These are phyloP conservation scores for Aspergillus taichungensis DNA, from an alignment of 495 filamentous ascomycete genomes.

Conservation along the genomic window DNA sequence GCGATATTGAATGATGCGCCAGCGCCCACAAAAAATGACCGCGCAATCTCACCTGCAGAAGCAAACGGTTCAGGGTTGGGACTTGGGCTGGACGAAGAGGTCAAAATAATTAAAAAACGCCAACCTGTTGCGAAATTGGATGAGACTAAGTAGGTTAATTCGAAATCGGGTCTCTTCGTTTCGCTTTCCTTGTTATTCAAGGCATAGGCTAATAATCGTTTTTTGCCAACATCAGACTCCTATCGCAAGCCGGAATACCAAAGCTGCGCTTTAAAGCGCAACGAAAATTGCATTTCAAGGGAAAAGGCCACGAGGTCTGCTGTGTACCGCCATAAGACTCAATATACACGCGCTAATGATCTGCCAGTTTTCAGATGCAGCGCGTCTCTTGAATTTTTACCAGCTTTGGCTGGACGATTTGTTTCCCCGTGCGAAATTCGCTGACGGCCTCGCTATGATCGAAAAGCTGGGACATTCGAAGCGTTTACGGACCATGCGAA, in stretches of 20 bases:
- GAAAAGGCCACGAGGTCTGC: conserved; percentile 85
- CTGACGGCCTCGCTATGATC: conserved; percentile 82
- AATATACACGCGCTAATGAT: background rate
- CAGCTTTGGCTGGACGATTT: conserved; percentile 96
- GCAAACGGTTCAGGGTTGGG: conserved; percentile 24
- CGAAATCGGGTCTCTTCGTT: background rate
- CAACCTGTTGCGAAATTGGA: conserved; percentile 78
- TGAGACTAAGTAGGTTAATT: conserved; percentile 51
- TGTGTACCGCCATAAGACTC: background rate
- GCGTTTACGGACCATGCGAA: conserved; percentile 60
- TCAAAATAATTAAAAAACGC: conserved; percentile 69
- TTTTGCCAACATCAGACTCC: conserved; percentile 40
- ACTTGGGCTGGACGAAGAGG: conserved; percentile 77
- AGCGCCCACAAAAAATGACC: conserved; percentile 18
- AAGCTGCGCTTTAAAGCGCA: conserved; percentile 65
- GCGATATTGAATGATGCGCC: conserved; percentile 39
- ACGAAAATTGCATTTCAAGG: conserved; percentile 69
- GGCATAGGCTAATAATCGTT: too few species aligned
- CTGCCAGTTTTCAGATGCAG: conserved; percentile 71
- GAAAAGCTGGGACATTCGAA: conserved; percentile 88
- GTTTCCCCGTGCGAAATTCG: conserved; percentile 88
- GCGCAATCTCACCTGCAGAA: conserved; percentile 19
- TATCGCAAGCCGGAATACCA: conserved; percentile 74
- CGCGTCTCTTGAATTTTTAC: conserved; percentile 78
- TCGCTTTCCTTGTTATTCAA: too few species aligned